Evolutionary conservation across 2,329 filamentous ascomycete genomes (phyloP), one percentile per base, ranked within the genome.

Genomic region (Exophiala calicioides): DNA sequence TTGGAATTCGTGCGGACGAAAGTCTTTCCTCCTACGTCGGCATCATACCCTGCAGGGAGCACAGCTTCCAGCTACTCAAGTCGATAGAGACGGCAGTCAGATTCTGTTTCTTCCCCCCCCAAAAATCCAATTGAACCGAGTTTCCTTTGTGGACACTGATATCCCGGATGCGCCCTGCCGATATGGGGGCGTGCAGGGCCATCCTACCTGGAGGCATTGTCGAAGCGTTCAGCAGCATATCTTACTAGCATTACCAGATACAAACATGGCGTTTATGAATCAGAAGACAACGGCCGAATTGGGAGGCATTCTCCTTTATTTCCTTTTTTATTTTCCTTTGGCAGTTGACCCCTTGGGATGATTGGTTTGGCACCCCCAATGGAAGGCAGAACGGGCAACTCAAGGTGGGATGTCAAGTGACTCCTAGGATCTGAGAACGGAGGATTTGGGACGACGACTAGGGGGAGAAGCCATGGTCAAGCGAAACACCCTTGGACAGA

Each of bases 1-100:
- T 75, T 96, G 10, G 68, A 72, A 31, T 71, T 76, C 40, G 75
- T 78, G 39, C 69, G 72, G 21, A 56, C 61, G 9, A 68, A 67
- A 46, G 66, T 72, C 12, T 72, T 73, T 41, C 49, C 52, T 3
- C 16, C 47, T 8, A 6, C 44, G n/a, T n/a, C n/a, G 19, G 38
- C 18, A 6, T 50, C 49, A 15, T 38, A 50, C 27, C 23, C 45
- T 12, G 29, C 40, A 2, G 47, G 31, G 19, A 55, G 48, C 23
- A 42, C 34, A 13, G 29, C 53, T 26, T 54, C 50, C 29, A 48
- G 52, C 34, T 52, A 45, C 35, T 53, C 50, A 27, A 52, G 37
- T 37, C 53, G 53, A 42, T 50, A 29, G 35, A 44, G 21, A 16
- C 27, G 43, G 31, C 23, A 6, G 9, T 8, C 21, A 29, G n/a